Conservation (phyloP, 2,329 filamentous ascomycete genomes). For the Fusarium sp. region DNA sequence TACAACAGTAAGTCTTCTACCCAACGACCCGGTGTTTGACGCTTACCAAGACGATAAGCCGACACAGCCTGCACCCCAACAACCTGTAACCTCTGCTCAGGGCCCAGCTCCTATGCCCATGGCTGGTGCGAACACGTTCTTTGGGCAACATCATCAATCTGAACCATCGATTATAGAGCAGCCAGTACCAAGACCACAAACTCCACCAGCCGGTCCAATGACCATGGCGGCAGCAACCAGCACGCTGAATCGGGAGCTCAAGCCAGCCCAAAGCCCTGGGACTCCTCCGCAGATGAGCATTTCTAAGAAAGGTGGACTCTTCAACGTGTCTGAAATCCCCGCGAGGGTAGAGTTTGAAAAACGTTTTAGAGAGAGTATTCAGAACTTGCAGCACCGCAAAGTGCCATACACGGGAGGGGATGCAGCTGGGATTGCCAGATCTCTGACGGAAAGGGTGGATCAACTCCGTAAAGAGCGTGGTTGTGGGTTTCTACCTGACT, state of each 20-base stretch:
- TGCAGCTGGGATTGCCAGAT: constrained; percentile 18
- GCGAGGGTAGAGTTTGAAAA: constrained; percentile 43
- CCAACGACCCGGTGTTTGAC: background rate
- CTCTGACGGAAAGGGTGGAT: constrained; percentile 42
- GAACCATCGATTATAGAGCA: background rate
- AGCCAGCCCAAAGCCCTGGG: background rate
- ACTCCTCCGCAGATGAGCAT: background rate
- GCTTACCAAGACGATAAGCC: constrained; percentile 12
- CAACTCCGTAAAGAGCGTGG: constrained; percentile 36
- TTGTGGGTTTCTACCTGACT: constrained; percentile 47
- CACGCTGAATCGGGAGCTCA: background rate
- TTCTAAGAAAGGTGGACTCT: constrained; percentile 34
- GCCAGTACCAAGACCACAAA: background rate
- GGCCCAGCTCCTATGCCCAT: constrained; percentile 46
- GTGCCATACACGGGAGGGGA: constrained; percentile 4
- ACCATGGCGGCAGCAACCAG: background rate
- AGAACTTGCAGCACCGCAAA: constrained; percentile 18
- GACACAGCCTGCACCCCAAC: constrained; percentile 4
- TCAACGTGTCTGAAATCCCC: constrained; percentile 37
- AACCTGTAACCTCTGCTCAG: background rate
- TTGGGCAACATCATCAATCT: constrained; percentile 38
- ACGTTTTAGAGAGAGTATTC: constrained; percentile 21
- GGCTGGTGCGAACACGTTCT: constrained; percentile 50
- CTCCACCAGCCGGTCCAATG: background rate
- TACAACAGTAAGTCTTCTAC: constrained; percentile 8